A percentile compares a stretch with the other conserved stretches of the same genome.
Evolutionary conservation across 306 rosid genomes (phyloP).

Genomic region (Sechiopsis laciniata): DNA sequence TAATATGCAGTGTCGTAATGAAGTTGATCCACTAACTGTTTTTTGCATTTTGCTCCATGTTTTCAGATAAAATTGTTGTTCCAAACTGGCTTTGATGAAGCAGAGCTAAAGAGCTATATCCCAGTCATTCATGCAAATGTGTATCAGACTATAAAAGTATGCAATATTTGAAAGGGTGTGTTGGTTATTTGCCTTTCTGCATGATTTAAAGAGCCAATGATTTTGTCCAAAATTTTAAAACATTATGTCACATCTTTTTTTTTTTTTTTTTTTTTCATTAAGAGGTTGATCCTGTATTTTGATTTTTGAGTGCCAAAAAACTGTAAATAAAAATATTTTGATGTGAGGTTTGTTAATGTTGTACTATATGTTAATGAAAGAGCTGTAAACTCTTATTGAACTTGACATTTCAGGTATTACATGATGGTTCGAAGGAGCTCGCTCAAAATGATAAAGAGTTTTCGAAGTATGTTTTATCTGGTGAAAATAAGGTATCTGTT

Average conservation of each 20-base stretch:
- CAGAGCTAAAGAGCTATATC: slow-evolving; percentile 83
- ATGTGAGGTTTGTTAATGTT: slow-evolving; percentile 9
- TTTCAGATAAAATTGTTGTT: slow-evolving; percentile 89
- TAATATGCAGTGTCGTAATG: not conserved
- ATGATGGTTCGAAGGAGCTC: slow-evolving; percentile 86
- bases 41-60: slow-evolving; percentile 6
- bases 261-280: no score
- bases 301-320: not conserved
- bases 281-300: no score
- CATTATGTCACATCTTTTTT: slow-evolving; percentile 13
- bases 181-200: slow-evolving; percentile 80
- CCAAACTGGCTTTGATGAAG: slow-evolving; percentile 95
- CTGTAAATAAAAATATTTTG: not conserved
- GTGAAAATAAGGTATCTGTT: slow-evolving; percentile 63
- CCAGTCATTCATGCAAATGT: slow-evolving; percentile 97
- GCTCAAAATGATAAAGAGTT: slow-evolving; percentile 62
- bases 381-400: slow-evolving; percentile 16
- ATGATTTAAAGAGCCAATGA: slow-evolving; percentile 39
- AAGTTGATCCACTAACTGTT: not conserved
- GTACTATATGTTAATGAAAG: not conserved
- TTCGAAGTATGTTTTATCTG: slow-evolving; percentile 54
- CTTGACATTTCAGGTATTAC: slow-evolving; percentile 56
- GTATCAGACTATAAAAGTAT: slow-evolving; percentile 99
- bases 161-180: slow-evolving; percentile 99
- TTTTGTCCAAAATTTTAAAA: slow-evolving; percentile 32